phyloP scores from a whole-genome alignment of 2,329 filamentous ascomycete species.

The Helminthosporium solani region DNA sequence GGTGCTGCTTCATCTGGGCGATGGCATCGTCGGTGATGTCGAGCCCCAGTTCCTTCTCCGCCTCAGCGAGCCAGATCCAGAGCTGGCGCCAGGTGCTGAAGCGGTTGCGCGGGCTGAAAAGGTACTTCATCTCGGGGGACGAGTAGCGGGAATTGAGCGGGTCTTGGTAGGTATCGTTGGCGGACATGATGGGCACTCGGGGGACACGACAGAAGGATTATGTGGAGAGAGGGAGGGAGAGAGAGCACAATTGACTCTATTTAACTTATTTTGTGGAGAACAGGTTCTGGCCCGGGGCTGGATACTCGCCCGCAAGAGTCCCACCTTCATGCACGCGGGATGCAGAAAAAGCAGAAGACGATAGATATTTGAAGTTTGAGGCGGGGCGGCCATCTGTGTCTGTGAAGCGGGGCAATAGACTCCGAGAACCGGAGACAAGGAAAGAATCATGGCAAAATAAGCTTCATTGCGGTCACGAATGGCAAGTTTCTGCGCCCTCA shows the following conservation, averaged over 20 bases:
- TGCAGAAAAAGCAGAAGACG: neutral
- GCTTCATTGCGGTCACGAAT: too few relatives aligned
- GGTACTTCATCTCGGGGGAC: conserved; percentile 57
- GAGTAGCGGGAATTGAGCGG: conserved; percentile 59
- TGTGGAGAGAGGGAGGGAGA: too few relatives aligned
- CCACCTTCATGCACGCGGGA: neutral
- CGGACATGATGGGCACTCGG: conserved; percentile 18
- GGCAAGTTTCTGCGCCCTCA: too few relatives aligned
- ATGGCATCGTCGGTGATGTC: conserved; percentile 67
- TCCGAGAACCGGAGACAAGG: too few relatives aligned
- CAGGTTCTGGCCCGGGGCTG: too few relatives aligned
- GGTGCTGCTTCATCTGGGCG: conserved; percentile 48
- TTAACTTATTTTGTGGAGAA: too few relatives aligned
- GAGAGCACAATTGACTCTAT: neutral
- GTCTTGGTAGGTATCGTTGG: conserved; percentile 25
- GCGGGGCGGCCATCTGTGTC: neutral
- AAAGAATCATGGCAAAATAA: too few relatives aligned
- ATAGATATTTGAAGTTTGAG: neutral
- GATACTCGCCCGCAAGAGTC: too few relatives aligned
- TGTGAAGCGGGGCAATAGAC: too few relatives aligned
- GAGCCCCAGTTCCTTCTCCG: conserved; percentile 77
- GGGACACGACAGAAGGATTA: too few relatives aligned
- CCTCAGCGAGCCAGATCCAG: conserved; percentile 82
- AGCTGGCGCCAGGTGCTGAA: conserved; percentile 80
- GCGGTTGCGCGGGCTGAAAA: conserved; percentile 76